These are phyloP conservation scores for Pleurotus pulmonarius DNA, from an alignment of 768 basidiomycete genomes.

Conservation along the genomic window DNA sequence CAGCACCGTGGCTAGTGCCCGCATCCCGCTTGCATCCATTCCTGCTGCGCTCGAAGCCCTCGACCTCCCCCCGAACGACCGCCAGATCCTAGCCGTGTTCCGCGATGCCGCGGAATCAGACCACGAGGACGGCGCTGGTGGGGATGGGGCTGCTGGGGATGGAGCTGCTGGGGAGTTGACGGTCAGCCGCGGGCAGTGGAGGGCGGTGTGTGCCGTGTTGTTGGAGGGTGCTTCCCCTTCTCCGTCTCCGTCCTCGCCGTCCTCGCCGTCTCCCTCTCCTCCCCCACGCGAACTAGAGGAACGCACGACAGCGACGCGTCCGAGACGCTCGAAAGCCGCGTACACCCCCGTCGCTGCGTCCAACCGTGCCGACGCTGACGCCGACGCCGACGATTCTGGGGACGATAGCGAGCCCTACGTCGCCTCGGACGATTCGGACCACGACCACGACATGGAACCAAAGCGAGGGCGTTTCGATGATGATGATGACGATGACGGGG, in stretches of 20 bases:
- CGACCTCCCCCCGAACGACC: slow-evolving; percentile 68
- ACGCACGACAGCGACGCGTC: too few species aligned
- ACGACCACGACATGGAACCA: too few species aligned
- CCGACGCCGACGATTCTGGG: too few species aligned
- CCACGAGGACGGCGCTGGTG: slow-evolving; percentile 17
- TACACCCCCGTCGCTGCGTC: too few species aligned
- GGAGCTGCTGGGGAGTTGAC: too few species aligned
- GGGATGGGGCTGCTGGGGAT: too few species aligned
- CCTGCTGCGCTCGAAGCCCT: slow-evolving; percentile 61
- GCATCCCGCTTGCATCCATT: slow-evolving; percentile 54
- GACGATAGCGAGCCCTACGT: too few species aligned
- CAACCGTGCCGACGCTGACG: too few species aligned
- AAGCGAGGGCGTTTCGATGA: too few species aligned
- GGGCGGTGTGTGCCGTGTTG: slow-evolving; percentile 74
- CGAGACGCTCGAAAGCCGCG: slow-evolving; percentile 16
- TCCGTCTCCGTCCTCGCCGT: background rate
- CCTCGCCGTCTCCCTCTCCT: background rate
- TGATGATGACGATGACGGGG: slow-evolving; percentile 22
- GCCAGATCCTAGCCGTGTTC: slow-evolving; percentile 69
- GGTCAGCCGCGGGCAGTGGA: slow-evolving; percentile 69
- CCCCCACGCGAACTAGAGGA: background rate
- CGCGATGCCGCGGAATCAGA: slow-evolving; percentile 53
- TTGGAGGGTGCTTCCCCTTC: slow-evolving; percentile 33
- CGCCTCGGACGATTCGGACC: too few species aligned
- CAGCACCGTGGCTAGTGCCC: slow-evolving; percentile 9